Evolutionary conservation across 75 land plant genomes (phyloP).

Genomic region (Pseudotsuga menziesii): DNA sequence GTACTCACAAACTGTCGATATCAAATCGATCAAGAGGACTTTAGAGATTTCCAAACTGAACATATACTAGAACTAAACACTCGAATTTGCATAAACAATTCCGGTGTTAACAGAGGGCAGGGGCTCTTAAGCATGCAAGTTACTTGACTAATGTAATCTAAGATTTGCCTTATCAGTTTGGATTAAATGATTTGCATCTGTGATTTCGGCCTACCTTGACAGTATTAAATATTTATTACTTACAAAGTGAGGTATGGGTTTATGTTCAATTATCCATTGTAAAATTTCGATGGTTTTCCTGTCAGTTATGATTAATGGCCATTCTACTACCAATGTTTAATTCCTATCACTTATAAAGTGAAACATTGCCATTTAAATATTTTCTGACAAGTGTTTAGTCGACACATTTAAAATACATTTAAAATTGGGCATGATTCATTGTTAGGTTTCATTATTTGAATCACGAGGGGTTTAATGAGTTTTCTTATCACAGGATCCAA

Average conservation of each 20-base stretch:
- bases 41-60: no score
- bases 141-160: background rate
- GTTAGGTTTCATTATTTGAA: background rate
- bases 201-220: background rate
- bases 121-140: background rate
- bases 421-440: background rate
- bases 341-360: background rate
- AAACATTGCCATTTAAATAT: background rate
- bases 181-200: background rate
- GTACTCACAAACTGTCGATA: no score
- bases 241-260: background rate
- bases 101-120: no score
- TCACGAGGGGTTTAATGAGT: background rate
- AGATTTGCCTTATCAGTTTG: background rate
- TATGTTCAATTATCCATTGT: background rate
- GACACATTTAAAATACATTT: background rate
- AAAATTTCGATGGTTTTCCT: background rate
- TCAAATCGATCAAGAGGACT: no score
- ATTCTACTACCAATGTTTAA: background rate
- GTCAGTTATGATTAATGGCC: no score
- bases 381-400: background rate
- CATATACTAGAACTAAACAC: no score
- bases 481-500: conserved; percentile 67
- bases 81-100: no score
- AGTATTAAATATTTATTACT: background rate